These are phyloP conservation scores for Amanita muscaria DNA, from an alignment of 768 basidiomycete species.

Conservation along the genomic window DNA sequence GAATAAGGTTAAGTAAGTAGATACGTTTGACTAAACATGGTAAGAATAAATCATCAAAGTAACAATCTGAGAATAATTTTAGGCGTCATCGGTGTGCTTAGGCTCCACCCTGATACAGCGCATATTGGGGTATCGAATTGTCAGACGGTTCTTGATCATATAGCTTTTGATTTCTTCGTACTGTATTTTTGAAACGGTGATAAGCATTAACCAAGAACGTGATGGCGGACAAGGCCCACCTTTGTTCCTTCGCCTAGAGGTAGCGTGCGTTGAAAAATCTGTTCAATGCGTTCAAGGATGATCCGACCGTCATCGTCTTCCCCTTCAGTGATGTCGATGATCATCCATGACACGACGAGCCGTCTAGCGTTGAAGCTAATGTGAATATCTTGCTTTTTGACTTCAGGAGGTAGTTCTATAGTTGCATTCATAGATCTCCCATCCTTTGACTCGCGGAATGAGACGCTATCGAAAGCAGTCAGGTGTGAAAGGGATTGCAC, in stretches of 20 bases:
- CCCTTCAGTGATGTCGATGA: conserved; percentile 49
- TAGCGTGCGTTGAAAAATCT: conserved; percentile 55
- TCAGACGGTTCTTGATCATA: conserved; percentile 52
- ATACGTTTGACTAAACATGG: not conserved
- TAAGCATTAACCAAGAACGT: not conserved
- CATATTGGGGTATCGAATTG: conserved; percentile 60
- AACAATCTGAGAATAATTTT: not conserved
- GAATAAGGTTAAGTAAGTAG: too few relatives aligned
- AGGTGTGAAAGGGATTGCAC: conserved; percentile 10
- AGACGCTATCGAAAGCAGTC: conserved; percentile 39
- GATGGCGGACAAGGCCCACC: conserved; percentile 26
- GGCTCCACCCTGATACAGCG: conserved; percentile 35
- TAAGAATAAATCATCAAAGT: not conserved
- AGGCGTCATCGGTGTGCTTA: conserved; percentile 9
- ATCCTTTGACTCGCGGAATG: conserved; percentile 62
- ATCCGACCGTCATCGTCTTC: conserved; percentile 51
- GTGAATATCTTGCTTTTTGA: conserved; percentile 67
- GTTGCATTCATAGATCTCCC: conserved; percentile 62
- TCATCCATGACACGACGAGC: conserved; percentile 61
- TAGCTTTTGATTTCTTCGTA: conserved; percentile 68
- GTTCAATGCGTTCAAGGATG: conserved; percentile 57
- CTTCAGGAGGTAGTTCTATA: conserved; percentile 58
- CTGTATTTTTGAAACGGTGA: conserved; percentile 27
- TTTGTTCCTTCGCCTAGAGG: conserved; percentile 69
- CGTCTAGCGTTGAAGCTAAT: conserved; percentile 60